Conservation (phyloP, 352 stramenopile species). For the Phytophthora melonis region DNA sequence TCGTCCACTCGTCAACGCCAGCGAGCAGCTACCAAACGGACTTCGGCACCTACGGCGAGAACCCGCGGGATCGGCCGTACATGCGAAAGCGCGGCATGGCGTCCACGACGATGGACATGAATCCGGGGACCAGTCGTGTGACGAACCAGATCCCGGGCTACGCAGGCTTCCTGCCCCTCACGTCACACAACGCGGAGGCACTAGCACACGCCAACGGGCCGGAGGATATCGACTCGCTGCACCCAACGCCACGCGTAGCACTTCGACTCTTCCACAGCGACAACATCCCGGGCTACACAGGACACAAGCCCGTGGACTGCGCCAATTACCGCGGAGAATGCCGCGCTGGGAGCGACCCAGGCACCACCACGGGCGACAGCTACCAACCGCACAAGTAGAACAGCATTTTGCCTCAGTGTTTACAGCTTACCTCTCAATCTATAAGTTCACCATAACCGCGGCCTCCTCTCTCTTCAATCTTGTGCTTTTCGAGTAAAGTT, state of each 20-base stretch:
- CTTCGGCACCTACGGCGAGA: constrained; percentile 72
- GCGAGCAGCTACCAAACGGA: constrained; percentile 80
- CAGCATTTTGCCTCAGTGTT: constrained; percentile 7
- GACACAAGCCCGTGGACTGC: constrained; percentile 80
- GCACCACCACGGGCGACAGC: constrained; percentile 70
- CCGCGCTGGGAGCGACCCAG: constrained; percentile 59
- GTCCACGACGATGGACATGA: constrained; percentile 79
- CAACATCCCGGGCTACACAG: constrained; percentile 87
- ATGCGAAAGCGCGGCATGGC: constrained; percentile 83
- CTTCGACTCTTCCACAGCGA: constrained; percentile 84
- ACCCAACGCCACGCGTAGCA: constrained; percentile 46
- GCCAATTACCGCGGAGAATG: constrained; percentile 84
- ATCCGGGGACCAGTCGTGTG: constrained; percentile 68
- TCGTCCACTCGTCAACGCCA: constrained; percentile 68
- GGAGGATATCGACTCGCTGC: constrained; percentile 29
- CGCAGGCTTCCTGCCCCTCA: constrained; percentile 69
- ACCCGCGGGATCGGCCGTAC: constrained; percentile 72
- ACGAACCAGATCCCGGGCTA: constrained; percentile 89
- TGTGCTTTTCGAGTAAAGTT: constrained; percentile 1
- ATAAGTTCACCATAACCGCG: constrained; percentile 6
- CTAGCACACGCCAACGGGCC: constrained; percentile 64
- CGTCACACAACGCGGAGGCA: constrained; percentile 67
- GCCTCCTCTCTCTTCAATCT: not conserved
- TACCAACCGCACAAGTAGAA: constrained; percentile 67
- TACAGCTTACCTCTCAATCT: constrained; percentile 14